phyloP scores from a whole-genome alignment of 306 rosid genomes.

The Pueraria montana region DNA sequence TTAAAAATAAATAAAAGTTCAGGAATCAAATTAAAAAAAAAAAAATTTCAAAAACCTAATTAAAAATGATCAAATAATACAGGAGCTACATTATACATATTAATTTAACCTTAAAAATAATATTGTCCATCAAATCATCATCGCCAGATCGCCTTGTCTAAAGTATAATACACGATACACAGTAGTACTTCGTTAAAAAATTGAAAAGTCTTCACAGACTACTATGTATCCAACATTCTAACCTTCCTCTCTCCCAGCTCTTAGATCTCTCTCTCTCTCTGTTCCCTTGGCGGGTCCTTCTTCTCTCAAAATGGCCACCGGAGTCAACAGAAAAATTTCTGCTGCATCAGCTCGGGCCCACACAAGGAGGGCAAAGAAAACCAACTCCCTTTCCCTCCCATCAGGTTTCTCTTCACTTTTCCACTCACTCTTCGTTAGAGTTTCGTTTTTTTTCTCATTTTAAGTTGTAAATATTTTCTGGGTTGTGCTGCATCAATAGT shows the following conservation, averaged over 20 bases:
- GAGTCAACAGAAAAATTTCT: slow-evolving; percentile 70
- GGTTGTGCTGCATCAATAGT: not conserved
- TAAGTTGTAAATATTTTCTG: not conserved
- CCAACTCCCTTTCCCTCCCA: slow-evolving; percentile 57
- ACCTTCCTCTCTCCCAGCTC: not conserved
- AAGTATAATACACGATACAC: too few species aligned
- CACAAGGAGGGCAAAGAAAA: slow-evolving; percentile 68
- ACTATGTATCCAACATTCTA: not conserved
- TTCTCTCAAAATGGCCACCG: slow-evolving; percentile 63
- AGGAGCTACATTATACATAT: too few species aligned
- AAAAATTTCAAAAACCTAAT: too few species aligned
- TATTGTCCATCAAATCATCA: too few species aligned
- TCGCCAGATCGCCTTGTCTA: too few species aligned
- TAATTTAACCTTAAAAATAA: too few species aligned
- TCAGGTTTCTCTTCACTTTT: slow-evolving; percentile 57
- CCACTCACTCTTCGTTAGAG: not conserved
- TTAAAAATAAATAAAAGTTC: too few species aligned
- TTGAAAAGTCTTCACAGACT: too few species aligned
- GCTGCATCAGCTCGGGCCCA: slow-evolving; percentile 88
- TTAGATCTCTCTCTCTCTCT: slow-evolving; percentile 18
- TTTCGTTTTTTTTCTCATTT: not conserved
- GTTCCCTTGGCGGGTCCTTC: not conserved
- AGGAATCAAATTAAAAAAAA: too few species aligned
- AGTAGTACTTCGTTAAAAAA: too few species aligned
- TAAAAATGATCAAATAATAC: too few species aligned